phyloP scores from a whole-genome alignment of 352 stramenopile species.

The Pythium grandisporangium region DNA sequence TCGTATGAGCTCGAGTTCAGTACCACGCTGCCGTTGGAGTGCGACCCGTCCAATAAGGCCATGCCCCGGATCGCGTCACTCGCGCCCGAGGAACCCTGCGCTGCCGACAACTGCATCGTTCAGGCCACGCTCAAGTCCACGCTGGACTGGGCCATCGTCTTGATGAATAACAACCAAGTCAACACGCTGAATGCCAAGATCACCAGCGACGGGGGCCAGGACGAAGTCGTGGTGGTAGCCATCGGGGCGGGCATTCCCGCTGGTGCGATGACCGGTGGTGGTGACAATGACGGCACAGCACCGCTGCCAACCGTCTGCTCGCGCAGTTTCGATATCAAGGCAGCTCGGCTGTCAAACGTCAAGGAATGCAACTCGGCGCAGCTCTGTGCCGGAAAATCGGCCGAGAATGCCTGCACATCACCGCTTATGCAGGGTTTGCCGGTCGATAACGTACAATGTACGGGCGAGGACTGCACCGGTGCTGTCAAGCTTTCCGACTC shows the following conservation, averaged over 20 bases:
- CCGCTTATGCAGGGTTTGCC: constrained; percentile 19
- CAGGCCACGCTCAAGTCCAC: constrained; percentile 28
- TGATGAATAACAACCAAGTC: constrained; percentile 22
- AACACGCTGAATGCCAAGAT: constrained; percentile 53
- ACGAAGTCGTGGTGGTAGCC: constrained; percentile 36
- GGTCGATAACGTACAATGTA: constrained; percentile 32
- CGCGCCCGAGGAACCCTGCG: constrained; percentile 20
- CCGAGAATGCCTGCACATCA: constrained; percentile 35
- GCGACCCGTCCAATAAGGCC: constrained; percentile 26
- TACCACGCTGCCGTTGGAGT: constrained; percentile 30
- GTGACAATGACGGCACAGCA: constrained; percentile 7
- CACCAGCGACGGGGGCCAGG: constrained; percentile 15
- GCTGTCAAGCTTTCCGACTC: constrained; percentile 27
- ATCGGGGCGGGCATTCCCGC: constrained; percentile 23
- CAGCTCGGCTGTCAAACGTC: constrained; percentile 35
- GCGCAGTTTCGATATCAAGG: constrained; percentile 27
- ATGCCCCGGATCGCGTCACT: constrained; percentile 32
- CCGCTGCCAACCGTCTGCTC: constrained; percentile 53
- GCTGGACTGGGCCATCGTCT: constrained; percentile 61
- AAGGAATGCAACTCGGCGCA: constrained; percentile 46
- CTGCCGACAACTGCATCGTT: constrained; percentile 37
- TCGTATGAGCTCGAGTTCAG: constrained; percentile 29
- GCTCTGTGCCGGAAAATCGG: constrained; percentile 36
- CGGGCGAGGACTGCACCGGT: constrained; percentile 31
- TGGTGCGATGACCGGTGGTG: constrained; percentile 17